Evolutionary conservation across 805 yeast species (phyloP), one percentile per base, ranked within the genome.

Genomic region (Wickerhamiella azyma): DNA sequence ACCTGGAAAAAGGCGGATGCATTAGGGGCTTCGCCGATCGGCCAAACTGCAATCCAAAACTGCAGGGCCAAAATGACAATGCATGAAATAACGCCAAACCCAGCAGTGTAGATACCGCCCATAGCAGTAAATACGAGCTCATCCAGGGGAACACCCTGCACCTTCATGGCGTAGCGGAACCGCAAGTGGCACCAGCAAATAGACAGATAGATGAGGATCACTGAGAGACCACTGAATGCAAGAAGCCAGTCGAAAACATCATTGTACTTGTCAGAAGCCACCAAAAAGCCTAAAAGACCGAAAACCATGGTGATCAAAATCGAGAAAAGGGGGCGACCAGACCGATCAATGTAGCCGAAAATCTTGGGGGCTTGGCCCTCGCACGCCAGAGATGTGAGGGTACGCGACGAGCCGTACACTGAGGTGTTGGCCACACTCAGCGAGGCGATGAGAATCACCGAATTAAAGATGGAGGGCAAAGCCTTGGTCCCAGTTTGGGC

Each of bases 181-280:
- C 88, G 68, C 45, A 83, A 64, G 57, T 79, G 86, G 38, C 79
- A 74, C 38, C 73, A 63, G 57, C 81, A 77, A 51, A 81, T 77
- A 5, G 85, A 74, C 45, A 79, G 80, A 94, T 94, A 83, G 33
- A 84, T 78, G 64, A 80, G 76, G 49, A 82, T 68, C 14, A 85
- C 76, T 1, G 86, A 76, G 51, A 83, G 66, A 49, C 88, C 86
- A 36, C 85, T 77, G 29, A 82, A 62, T 13, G 88, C 81, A 56
- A 80, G 66, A 62, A 82, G 62, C 92, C 92, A 82, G 53, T 68
- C 67, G 65, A 82, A 83, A 24, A 81, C 79, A 3, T 48, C 53
- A 8, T 44, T 42, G 42, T 76, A 67, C 48, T 71, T 64, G 9
- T 68, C 61, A 37, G 57, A 82, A 63, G 49, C 80, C 21, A 79